These are phyloP conservation scores for Ogataea sp. DNA, from an alignment of 805 yeast species.

Conservation along the genomic window DNA sequence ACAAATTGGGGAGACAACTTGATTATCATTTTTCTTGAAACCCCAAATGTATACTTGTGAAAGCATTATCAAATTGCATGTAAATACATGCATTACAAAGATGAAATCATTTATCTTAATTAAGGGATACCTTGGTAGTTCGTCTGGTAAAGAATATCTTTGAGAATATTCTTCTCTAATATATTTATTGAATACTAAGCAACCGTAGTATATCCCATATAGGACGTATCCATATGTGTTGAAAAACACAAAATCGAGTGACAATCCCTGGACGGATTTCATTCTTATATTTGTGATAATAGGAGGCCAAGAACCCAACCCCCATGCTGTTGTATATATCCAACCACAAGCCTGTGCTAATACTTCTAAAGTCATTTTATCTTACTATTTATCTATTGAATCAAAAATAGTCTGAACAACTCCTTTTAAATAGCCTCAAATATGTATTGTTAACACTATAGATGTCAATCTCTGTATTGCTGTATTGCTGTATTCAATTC, in stretches of 20 bases:
- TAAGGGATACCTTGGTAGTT: slow-evolving; percentile 15
- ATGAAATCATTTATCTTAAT: slow-evolving; percentile 23
- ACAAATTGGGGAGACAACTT: slow-evolving; percentile 15
- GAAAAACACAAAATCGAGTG: slow-evolving; percentile 26
- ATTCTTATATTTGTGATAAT: slow-evolving; percentile 21
- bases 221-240: slow-evolving; percentile 24
- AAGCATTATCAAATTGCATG: slow-evolving; percentile 18
- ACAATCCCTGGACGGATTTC: slow-evolving; percentile 26
- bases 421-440: neutral
- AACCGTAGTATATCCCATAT: slow-evolving; percentile 21
- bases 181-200: slow-evolving; percentile 11
- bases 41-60: slow-evolving; percentile 27
- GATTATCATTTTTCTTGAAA: slow-evolving; percentile 25
- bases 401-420: no score
- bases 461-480: no score
- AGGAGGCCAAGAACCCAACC: slow-evolving; percentile 24
- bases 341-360: slow-evolving; percentile 17
- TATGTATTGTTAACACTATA: neutral
- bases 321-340: slow-evolving; percentile 23
- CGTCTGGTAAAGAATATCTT: slow-evolving; percentile 12
- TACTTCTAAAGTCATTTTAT: neutral
- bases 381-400: no score
- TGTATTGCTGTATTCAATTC: no score
- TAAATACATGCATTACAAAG: slow-evolving; percentile 22
- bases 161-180: slow-evolving; percentile 22